phyloP scores from a whole-genome alignment of 371 early-diverging fungal genomes.

The Syncephalastrum racemosum region DNA sequence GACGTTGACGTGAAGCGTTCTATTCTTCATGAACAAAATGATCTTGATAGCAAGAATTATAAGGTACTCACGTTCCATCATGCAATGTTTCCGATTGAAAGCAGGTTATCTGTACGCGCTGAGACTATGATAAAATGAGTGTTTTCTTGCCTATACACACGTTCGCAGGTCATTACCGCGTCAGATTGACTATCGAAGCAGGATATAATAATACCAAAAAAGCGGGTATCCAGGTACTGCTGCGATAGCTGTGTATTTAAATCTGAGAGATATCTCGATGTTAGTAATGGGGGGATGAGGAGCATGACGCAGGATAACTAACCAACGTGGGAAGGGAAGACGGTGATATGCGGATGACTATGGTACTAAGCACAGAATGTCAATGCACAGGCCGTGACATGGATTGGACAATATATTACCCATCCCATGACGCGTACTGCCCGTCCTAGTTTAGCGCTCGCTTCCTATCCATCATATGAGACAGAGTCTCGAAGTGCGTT shows the following conservation, averaged over 20 bases:
- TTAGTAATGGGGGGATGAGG: too few relatives aligned
- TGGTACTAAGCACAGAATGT: slow-evolving; percentile 43
- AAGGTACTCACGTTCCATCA: slow-evolving; percentile 19
- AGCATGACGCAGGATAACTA: slow-evolving; percentile 8
- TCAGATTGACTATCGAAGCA: slow-evolving; percentile 61
- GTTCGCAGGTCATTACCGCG: slow-evolving; percentile 25
- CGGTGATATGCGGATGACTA: slow-evolving; percentile 77
- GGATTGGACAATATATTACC: slow-evolving; percentile 39
- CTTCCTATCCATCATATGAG: slow-evolving; percentile 30
- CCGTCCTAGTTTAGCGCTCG: slow-evolving; percentile 40
- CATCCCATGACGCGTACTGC: slow-evolving; percentile 67
- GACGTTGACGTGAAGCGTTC: slow-evolving; percentile 31
- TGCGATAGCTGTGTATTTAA: slow-evolving; percentile 66
- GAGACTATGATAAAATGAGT: slow-evolving; percentile 26
- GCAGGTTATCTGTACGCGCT: slow-evolving; percentile 56
- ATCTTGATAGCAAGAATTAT: not conserved
- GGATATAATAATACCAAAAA: slow-evolving; percentile 72
- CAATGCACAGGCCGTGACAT: not conserved
- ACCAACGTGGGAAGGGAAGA: slow-evolving; percentile 74
- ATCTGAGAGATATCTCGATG: slow-evolving; percentile 34
- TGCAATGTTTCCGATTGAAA: slow-evolving; percentile 45
- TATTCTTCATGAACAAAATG: slow-evolving; percentile 16
- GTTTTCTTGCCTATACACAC: not conserved
- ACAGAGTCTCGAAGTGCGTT: not conserved
- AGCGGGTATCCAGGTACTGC: slow-evolving; percentile 65